Percentiles rank a stretch among this genome's conserved stretches.
These are phyloP conservation scores for Acanthamoeba healyi DNA, from an alignment of 208 protist species.

Conservation along the genomic window DNA sequence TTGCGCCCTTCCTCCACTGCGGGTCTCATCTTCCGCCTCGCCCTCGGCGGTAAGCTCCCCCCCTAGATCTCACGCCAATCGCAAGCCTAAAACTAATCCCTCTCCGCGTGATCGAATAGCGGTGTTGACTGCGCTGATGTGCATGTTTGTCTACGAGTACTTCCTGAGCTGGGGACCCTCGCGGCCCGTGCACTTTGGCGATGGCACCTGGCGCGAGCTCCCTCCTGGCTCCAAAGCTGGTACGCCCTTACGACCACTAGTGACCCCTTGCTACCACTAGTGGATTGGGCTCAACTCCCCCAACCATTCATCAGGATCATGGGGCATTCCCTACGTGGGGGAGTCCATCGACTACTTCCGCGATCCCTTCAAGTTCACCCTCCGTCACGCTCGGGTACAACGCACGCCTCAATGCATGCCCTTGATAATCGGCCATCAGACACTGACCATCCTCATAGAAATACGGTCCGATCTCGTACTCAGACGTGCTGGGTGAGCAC, in stretches of 20 bases:
- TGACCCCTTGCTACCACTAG: too few relatives aligned
- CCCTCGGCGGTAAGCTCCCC: not conserved
- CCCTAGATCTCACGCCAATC: not conserved
- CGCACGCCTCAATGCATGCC: too few relatives aligned
- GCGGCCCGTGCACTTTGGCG: not conserved
- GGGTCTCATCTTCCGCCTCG: not conserved
- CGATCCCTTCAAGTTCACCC: constrained; percentile 50
- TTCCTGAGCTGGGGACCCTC: constrained; percentile 12
- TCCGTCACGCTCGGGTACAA: not conserved
- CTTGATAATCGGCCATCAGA: too few relatives aligned
- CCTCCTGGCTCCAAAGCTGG: constrained; percentile 22
- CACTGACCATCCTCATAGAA: not conserved
- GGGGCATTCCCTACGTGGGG: constrained; percentile 31
- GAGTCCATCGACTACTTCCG: constrained; percentile 23
- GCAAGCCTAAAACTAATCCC: not conserved
- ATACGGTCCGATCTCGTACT: constrained; percentile 13
- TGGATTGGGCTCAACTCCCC: too few relatives aligned
- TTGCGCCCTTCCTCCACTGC: not conserved
- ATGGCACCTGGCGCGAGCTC: not conserved
- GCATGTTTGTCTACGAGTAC: not conserved
- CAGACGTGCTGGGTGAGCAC: constrained; percentile 10
- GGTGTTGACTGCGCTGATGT: not conserved
- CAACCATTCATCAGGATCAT: too few relatives aligned
- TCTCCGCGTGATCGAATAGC: not conserved
- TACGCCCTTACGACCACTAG: not conserved